Base-by-base conservation (phyloP, 164 flowering plant genomes). In the Buxus sempervirens region DNA sequence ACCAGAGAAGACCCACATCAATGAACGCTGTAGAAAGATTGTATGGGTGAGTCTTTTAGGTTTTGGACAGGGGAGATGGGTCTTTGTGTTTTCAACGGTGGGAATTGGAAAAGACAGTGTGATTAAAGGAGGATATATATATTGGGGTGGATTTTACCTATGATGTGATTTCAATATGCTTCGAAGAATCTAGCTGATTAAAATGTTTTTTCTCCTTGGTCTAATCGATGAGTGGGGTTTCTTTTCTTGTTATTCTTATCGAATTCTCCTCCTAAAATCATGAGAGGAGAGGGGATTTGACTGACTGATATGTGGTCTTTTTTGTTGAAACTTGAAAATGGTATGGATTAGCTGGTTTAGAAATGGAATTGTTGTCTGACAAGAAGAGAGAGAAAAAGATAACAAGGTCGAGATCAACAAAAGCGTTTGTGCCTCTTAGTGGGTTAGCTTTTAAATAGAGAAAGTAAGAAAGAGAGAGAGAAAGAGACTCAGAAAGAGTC, bases 91-190 rank as follows among this genome's bases (percentile, higher is more conserved):
- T 77, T 72, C 61, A 69, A 74, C 72, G 42, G 55, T 51, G 53
- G 20, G 70, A 22, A 32, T 9, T 58, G 54, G 64, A 54, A 26
- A 9, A 53, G 22, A 19, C 65, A 68, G 63, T 59, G 67, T 72
- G 70, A 71, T 54, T 58, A 66, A 70, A 71, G 54, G 78, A 68
- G 76, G 76, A 32, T 3, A n/a, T n/a, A n/a, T 3, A 78, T 77
- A 81, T 83, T 75, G 73, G 57, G 71, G 64, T 84, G 82, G 85
- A 82, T 69, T 82, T 71, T 82, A 76, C 78, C 68, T 71, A 64
- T 56, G 74, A 22, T 57, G 45, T 7, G 54, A 20, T 42, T n/a
- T 45, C 12, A 45, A 25, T 27, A 58, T 27, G 10, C 60, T 9
- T 24, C 16, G 12, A 23, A 4, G 49, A 20, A 10, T 0, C 19